Conservation (phyloP, 768 basidiomycete species). For the Hypsizygus marmoreus region DNA sequence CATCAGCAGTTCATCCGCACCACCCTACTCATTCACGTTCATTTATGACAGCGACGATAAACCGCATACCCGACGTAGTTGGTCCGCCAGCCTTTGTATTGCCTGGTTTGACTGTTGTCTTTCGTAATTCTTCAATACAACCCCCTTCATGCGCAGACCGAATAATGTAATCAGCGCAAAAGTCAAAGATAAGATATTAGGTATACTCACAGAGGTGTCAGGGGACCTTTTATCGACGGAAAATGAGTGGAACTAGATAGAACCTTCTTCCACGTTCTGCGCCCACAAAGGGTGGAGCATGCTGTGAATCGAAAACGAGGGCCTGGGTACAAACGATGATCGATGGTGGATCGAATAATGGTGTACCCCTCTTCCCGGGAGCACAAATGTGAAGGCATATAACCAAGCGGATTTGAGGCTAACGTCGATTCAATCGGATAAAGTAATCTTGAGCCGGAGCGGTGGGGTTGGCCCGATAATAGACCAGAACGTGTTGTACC, state of each 20-base stretch:
- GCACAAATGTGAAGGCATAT: too few species aligned
- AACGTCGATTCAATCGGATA: too few species aligned
- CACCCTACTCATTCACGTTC: neutral
- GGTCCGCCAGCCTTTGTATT: neutral
- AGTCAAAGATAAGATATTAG: neutral
- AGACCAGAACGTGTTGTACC: too few species aligned
- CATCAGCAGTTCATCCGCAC: neutral
- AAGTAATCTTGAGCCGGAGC: too few species aligned
- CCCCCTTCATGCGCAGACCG: neutral
- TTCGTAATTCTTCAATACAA: constrained; percentile 1
- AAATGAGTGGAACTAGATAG: neutral
- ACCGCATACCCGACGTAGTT: neutral
- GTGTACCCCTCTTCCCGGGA: too few species aligned
- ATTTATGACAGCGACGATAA: constrained; percentile 8
- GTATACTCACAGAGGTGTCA: neutral
- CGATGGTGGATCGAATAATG: too few species aligned
- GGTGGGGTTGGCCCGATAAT: too few species aligned
- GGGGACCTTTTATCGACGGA: neutral
- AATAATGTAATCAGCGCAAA: neutral
- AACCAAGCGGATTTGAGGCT: too few species aligned
- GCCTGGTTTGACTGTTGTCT: constrained; percentile 1
- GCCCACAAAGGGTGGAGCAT: neutral
- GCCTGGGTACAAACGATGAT: too few species aligned
- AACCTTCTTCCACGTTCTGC: neutral
- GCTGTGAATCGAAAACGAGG: too few species aligned